Base-by-base conservation (phyloP, 1,284 basidiomycete species). In the Anthracocystis walkeri region DNA sequence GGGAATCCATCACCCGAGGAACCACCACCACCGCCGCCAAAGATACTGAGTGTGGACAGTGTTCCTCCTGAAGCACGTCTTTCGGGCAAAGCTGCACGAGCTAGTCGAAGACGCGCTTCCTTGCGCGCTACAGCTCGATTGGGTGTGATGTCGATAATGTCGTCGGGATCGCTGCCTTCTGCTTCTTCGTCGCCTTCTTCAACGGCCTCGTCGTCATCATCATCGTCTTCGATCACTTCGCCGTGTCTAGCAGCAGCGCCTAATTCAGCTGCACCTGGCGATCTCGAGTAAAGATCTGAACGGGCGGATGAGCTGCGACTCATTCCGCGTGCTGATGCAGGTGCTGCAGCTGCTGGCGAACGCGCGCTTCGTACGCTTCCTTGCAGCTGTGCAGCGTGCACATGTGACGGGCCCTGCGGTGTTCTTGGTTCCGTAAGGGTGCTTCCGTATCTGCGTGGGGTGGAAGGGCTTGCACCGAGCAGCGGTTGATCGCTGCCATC, bases 81-180 rank as follows among this genome's bases (percentile, higher is more conserved):
- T 33, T 71, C 68, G 16, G 73, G 73, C 12, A 71, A 42, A 7
- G 73, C 73, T 23, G 77, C 77, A n/a, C 66, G 66, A 1, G 77
- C 77, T n/a, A 78, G 61, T 11, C 77, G 51, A 12, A 72, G 50
- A 12, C 73, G 41, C 11, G 77, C 74, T 31, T 70, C 73, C n/a
- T 78, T 68, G 23, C 74, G 65, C 8, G 70, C 67, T 0, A 78
- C 66, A 16, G 55, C 63, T 0, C 73, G 68, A 20, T 78, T 75
- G 7, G 73, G 63, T 3, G 77, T 72, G 27, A 78, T 76, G 57
- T 78, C 77, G 59, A 78, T 74, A 12, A 78, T 78, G 41, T 78
- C 77, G 50, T 78, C 65, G 18, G 77, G 73, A 52, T 78, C 77
- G 42, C 60, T 69, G 20, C 65, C 67, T 29, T 61, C 60, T 33